Percentiles rank a stretch among this genome's conserved stretches.
phyloP scores from a whole-genome alignment of 2,329 filamentous ascomycete species.

The Dactylonectria macrodidyma region DNA sequence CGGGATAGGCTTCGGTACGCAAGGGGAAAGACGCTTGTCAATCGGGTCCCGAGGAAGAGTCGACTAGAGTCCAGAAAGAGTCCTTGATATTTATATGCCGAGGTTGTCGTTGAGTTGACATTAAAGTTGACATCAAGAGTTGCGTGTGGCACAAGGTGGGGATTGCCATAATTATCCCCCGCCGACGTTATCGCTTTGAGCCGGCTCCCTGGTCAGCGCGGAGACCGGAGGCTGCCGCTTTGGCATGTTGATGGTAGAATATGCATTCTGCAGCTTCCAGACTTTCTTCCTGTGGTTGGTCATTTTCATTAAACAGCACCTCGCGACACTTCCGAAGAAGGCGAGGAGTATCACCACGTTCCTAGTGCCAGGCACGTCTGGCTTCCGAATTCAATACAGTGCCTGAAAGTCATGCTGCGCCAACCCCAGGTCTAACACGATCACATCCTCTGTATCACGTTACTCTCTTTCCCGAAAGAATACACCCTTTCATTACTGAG shows the following conservation, averaged over 20 bases:
- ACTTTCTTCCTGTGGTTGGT: background rate
- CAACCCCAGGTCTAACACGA: background rate
- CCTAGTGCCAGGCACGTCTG: background rate
- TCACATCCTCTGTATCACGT: background rate
- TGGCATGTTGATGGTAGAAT: background rate
- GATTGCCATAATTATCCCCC: slow-evolving; percentile 37
- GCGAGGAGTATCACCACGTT: background rate
- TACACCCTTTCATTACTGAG: slow-evolving; percentile 15
- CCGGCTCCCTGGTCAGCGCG: slow-evolving; percentile 28
- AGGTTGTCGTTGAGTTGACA: slow-evolving; percentile 30
- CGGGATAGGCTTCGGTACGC: background rate
- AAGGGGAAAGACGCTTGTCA: slow-evolving; percentile 4
- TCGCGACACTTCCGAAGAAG: background rate
- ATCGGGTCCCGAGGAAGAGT: background rate
- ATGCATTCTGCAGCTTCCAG: background rate
- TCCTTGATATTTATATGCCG: background rate
- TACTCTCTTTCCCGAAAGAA: background rate
- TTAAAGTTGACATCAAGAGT: slow-evolving; percentile 20
- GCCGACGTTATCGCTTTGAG: slow-evolving; percentile 33
- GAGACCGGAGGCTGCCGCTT: slow-evolving; percentile 25
- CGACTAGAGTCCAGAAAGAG: no score
- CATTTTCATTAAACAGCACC: background rate
- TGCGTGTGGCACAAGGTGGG: slow-evolving; percentile 40
- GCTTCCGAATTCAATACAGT: background rate
- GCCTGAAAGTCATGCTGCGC: background rate